phyloP scores from a whole-genome alignment of 2,329 filamentous ascomycete genomes.

The Malbranchea cinnamomea region DNA sequence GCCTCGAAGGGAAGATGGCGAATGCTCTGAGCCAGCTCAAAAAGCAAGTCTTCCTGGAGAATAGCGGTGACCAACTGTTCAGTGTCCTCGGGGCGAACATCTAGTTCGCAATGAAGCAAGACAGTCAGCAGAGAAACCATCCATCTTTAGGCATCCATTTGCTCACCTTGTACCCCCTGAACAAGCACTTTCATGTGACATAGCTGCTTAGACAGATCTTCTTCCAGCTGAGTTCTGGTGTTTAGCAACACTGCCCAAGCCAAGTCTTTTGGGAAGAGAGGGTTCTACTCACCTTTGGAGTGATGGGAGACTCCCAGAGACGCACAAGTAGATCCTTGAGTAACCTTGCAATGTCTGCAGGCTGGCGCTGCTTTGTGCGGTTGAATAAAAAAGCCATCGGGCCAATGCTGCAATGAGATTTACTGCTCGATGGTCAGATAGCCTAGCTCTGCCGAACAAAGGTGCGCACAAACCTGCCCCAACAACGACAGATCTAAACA shows the following conservation, averaged over 20 bases:
- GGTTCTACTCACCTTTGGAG: constrained; percentile 37
- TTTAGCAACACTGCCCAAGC: no score
- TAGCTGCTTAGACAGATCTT: constrained; percentile 75
- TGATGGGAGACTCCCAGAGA: constrained; percentile 42
- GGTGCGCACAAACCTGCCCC: no score
- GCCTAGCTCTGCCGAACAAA: no score
- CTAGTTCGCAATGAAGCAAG: constrained; percentile 42
- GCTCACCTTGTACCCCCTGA: constrained; percentile 77
- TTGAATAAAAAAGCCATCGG: constrained; percentile 58
- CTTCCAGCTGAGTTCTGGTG: constrained; percentile 45
- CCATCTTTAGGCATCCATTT: constrained; percentile 5
- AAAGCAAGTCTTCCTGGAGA: constrained; percentile 79
- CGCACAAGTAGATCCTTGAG: constrained; percentile 49
- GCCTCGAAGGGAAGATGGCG: constrained; percentile 86
- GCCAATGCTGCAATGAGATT: no score
- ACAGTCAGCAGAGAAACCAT: constrained; percentile 6
- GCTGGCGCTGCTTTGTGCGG: constrained; percentile 45
- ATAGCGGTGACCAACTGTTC: constrained; percentile 71
- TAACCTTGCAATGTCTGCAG: constrained; percentile 45
- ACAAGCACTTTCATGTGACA: constrained; percentile 84
- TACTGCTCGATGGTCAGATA: no score
- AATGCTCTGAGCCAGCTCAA: constrained; percentile 66
- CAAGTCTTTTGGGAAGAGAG: no score
- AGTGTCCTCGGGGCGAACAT: constrained; percentile 75
- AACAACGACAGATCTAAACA: no score